phyloP scores from a whole-genome alignment of 2,329 filamentous ascomycete species.

The Paramyrothecium roridum region DNA sequence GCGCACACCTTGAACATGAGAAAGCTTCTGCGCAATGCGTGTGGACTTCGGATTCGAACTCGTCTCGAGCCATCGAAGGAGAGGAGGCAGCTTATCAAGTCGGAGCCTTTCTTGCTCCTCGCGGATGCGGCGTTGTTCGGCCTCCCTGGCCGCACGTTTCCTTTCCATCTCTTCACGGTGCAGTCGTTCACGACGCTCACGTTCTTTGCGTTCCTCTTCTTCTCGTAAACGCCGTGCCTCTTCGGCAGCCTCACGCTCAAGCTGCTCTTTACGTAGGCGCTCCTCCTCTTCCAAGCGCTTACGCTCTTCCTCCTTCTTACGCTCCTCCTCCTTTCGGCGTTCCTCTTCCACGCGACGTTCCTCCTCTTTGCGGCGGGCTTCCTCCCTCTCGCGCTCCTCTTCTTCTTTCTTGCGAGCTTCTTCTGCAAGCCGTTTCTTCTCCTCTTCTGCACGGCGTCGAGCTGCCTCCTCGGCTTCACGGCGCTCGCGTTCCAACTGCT shows the following conservation, averaged over 20 bases:
- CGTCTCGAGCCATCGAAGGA: constrained; percentile 58
- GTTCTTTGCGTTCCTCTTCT: constrained; percentile 48
- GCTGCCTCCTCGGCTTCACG: constrained; percentile 21
- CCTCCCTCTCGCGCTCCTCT: constrained; percentile 26
- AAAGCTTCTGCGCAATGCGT: constrained; percentile 52
- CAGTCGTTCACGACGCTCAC: constrained; percentile 41
- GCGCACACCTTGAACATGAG: constrained; percentile 56
- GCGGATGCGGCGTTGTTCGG: constrained; percentile 45
- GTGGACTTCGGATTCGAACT: constrained; percentile 48
- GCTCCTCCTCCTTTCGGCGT: not conserved
- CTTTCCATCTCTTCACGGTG: constrained; percentile 44
- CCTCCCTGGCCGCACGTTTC: constrained; percentile 47
- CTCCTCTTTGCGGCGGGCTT: constrained; percentile 18
- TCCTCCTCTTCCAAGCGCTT: constrained; percentile 44
- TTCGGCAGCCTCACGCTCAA: constrained; percentile 45
- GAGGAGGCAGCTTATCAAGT: constrained; percentile 54
- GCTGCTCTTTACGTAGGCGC: constrained; percentile 37
- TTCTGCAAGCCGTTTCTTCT: constrained; percentile 24
- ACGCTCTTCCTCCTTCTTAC: constrained; percentile 32
- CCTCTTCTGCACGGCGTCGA: constrained; percentile 17
- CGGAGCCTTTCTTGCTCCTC: constrained; percentile 54
- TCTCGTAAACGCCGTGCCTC: constrained; percentile 48
- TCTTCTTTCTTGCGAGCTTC: constrained; percentile 19
- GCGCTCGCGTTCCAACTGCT: constrained; percentile 10
- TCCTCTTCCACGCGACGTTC: too few species aligned